Evolutionary conservation across 2,329 filamentous ascomycete species (phyloP), one percentile per base, ranked within the genome.

Genomic region (Waltergamsia citrina): DNA sequence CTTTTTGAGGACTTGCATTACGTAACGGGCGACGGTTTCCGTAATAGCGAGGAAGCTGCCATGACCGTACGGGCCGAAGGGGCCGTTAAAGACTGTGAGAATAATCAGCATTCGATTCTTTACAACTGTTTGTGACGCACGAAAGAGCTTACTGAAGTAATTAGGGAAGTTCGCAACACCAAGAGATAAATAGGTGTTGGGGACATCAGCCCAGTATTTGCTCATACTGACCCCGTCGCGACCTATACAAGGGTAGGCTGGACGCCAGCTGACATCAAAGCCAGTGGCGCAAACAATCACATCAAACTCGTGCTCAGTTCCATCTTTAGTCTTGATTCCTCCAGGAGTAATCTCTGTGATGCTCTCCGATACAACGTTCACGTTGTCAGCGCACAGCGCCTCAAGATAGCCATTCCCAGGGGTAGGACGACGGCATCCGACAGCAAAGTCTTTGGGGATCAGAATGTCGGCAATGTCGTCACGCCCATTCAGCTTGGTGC

Each of bases 241-340:
- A 7, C 66, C 67, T 5, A 65, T 48, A 19, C 71, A 46, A 2
- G 65, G 65, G 38, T 69, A 72, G 2, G 60, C 56, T 5, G 69
- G 68, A 5, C 55, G 46, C 45, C 69, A 71, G 2, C 63, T 68
- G 14, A 60, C 61, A 42, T 72, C 61, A 43, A 71, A 73, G 4
- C 69, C 68, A 1, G 68, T 72, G 20, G 69, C 69, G 41, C 68
- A 73, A 33, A 76, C 54, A 21, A 77, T 65, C 17, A 59, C 61
- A 43, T 77, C 73, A 11, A 73, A 59, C 31, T 67, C 56, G 29
- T 68, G 43, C 12, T 63, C 46, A 32, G 60, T 4, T 2, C 50
- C 52, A 28, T 56, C 47, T 3, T 36, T 35, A 2, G 46, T 49
- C 15, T 35, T 43, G 10, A 59, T 46, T 1, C 56, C 53, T 2